Percentiles rank a stretch among this genome's conserved stretches.
phyloP scores from a whole-genome alignment of 495 filamentous ascomycete species.

The Xylaria longipes region DNA sequence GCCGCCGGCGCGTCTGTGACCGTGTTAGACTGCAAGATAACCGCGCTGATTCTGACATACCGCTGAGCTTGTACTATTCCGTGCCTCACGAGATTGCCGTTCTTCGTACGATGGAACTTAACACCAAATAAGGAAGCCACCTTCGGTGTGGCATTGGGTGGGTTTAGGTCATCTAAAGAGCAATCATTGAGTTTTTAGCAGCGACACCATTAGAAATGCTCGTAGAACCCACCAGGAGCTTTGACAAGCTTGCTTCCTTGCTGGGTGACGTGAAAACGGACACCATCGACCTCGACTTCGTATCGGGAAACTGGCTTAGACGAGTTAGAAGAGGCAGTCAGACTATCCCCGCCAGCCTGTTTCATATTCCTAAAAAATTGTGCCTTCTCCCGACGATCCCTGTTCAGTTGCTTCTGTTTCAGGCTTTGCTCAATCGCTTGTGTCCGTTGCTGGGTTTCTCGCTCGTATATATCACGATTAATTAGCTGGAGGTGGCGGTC shows the following conservation, averaged over 20 bases:
- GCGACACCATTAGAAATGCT: conserved; percentile 2
- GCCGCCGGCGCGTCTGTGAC: conserved; percentile 49
- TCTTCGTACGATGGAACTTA: conserved; percentile 86
- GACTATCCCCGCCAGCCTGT: conserved; percentile 44
- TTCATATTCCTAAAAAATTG: conserved; percentile 53
- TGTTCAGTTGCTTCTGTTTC: conserved; percentile 63
- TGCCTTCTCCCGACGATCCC: conserved; percentile 68
- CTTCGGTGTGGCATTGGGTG: conserved; percentile 77
- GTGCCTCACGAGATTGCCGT: conserved; percentile 85
- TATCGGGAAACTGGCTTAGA: conserved; percentile 51
- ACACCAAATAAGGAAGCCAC: conserved; percentile 79
- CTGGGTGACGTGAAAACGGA: conserved; percentile 75
- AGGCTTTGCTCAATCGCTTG: conserved; percentile 77
- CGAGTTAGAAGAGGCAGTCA: conserved; percentile 44
- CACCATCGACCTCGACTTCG: conserved; percentile 76
- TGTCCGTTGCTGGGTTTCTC: conserved; percentile 70
- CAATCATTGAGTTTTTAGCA: conserved; percentile 50
- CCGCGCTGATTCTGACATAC: conserved; percentile 54
- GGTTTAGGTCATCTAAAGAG: conserved; percentile 64
- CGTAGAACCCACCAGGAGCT: conserved; percentile 64
- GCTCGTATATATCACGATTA: conserved; percentile 81
- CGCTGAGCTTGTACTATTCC: conserved; percentile 69
- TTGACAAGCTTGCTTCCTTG: conserved; percentile 87
- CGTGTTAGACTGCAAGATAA: conserved; percentile 33
- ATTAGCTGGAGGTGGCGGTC: conserved; percentile 91